phyloP scores from a whole-genome alignment of 192 early-diverging fungal species.

The Chytriomyces sp. region DNA sequence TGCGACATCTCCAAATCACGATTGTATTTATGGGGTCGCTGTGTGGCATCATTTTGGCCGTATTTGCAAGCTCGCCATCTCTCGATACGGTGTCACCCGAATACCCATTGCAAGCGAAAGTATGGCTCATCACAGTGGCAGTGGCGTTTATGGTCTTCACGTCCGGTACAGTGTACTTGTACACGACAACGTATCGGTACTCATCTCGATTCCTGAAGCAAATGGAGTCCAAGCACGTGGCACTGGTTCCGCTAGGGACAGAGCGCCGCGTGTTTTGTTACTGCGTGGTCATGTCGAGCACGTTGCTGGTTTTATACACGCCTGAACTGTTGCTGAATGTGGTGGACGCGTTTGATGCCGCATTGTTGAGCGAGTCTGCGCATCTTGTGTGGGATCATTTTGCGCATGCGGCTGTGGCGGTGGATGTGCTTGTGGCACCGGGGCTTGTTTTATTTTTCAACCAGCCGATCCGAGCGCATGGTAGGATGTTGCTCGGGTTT shows the following conservation, averaged over 20 bases:
- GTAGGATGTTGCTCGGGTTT: too few relatives aligned
- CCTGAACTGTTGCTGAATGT: background rate
- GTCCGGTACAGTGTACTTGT: background rate
- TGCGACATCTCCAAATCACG: too few relatives aligned
- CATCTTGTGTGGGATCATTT: background rate
- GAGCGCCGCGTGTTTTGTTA: background rate
- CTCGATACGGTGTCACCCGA: background rate
- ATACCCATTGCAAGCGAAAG: background rate
- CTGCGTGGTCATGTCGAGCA: background rate
- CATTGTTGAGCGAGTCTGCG: background rate
- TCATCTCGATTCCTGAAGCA: background rate
- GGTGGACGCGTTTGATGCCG: background rate
- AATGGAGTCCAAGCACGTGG: background rate
- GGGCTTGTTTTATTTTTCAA: background rate
- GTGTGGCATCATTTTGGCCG: background rate
- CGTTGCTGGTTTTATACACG: background rate
- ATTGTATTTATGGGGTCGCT: too few relatives aligned
- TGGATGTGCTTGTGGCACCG: background rate
- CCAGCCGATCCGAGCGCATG: too few relatives aligned
- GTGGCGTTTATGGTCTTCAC: background rate
- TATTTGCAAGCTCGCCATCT: background rate
- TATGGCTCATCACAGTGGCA: background rate
- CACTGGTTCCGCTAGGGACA: background rate
- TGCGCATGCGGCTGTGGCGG: conserved; percentile 1
- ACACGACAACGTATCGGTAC: background rate